Conservation (phyloP, 192 early-diverging fungal genomes). For the Gryganskiella cystojenkinii region DNA sequence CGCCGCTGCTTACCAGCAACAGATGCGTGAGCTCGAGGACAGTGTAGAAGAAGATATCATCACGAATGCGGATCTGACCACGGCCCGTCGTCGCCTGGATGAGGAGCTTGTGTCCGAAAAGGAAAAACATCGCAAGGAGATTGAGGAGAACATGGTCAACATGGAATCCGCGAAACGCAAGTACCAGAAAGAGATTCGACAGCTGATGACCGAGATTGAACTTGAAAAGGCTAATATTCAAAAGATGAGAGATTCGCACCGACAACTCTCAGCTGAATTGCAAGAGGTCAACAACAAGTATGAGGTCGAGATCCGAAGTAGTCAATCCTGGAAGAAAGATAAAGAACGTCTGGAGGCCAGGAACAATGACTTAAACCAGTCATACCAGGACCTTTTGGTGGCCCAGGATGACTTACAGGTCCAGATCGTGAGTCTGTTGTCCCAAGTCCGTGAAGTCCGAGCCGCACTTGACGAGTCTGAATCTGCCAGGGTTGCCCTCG, state of each 20-base stretch:
- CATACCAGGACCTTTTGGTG: constrained; percentile 69
- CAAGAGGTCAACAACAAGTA: constrained; percentile 68
- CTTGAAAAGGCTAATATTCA: constrained; percentile 71
- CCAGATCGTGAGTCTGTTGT: constrained; percentile 62
- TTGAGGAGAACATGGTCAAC: constrained; percentile 77
- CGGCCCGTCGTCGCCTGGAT: constrained; percentile 79
- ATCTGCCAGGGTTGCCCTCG: constrained; percentile 69
- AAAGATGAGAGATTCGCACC: constrained; percentile 77
- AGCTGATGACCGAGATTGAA: constrained; percentile 84
- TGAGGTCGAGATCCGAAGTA: constrained; percentile 76
- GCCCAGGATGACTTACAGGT: constrained; percentile 72
- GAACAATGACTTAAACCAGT: constrained; percentile 75
- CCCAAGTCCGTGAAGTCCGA: constrained; percentile 70
- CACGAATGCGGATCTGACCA: constrained; percentile 74
- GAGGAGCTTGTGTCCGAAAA: constrained; percentile 76
- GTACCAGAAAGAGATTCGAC: constrained; percentile 88
- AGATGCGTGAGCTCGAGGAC: constrained; percentile 78
- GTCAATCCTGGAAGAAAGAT: constrained; percentile 80
- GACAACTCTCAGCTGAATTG: constrained; percentile 72
- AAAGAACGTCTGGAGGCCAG: constrained; percentile 79
- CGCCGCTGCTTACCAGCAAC: constrained; percentile 70
- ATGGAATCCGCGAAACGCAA: constrained; percentile 82
- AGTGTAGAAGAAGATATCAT: constrained; percentile 80
- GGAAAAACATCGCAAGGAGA: constrained; percentile 78
- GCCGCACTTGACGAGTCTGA: constrained; percentile 74